Evolutionary conservation across 768 basidiomycete genomes (phyloP).

Genomic region (Lactarius hengduanensis): DNA sequence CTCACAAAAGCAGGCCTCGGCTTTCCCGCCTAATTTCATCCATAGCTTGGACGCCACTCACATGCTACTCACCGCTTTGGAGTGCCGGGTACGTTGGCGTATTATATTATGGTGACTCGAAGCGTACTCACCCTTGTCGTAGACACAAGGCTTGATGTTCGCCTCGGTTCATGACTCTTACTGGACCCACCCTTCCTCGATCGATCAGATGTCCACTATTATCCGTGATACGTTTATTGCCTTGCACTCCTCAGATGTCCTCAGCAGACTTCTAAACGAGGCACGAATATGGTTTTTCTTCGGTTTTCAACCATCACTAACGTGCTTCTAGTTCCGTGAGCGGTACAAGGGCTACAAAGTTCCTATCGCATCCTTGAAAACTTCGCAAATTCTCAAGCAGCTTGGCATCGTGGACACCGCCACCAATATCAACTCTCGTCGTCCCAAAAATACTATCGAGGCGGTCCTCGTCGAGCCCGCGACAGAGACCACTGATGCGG

Average conservation of each 20-base stretch:
- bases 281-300: slow-evolving; percentile 43
- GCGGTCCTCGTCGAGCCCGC: slow-evolving; percentile 23
- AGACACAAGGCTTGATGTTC: slow-evolving; percentile 78
- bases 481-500: slow-evolving; percentile 21
- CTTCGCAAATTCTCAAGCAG: slow-evolving; percentile 29
- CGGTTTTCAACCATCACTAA: background rate
- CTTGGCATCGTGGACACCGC: slow-evolving; percentile 39
- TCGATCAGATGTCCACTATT: slow-evolving; percentile 84
- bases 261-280: slow-evolving; percentile 70
- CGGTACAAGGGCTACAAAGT: slow-evolving; percentile 56
- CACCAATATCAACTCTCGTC: slow-evolving; percentile 40
- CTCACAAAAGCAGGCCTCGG: slow-evolving; percentile 83
- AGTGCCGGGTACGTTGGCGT: slow-evolving; percentile 64
- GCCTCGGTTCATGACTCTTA: slow-evolving; percentile 99
- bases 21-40: slow-evolving; percentile 99
- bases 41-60: slow-evolving; percentile 98
- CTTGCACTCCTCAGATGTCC: slow-evolving; percentile 84
- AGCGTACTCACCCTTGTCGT: slow-evolving; percentile 20
- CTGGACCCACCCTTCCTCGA: slow-evolving; percentile 91
- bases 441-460: slow-evolving; percentile 23
- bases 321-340: slow-evolving; percentile 25
- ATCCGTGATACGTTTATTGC: slow-evolving; percentile 94
- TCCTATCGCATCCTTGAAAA: slow-evolving; percentile 51
- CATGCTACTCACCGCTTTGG: slow-evolving; percentile 95
- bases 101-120: background rate